phyloP scores from a whole-genome alignment of 2,329 filamentous ascomycete genomes.

The Cladosporium sp. region DNA sequence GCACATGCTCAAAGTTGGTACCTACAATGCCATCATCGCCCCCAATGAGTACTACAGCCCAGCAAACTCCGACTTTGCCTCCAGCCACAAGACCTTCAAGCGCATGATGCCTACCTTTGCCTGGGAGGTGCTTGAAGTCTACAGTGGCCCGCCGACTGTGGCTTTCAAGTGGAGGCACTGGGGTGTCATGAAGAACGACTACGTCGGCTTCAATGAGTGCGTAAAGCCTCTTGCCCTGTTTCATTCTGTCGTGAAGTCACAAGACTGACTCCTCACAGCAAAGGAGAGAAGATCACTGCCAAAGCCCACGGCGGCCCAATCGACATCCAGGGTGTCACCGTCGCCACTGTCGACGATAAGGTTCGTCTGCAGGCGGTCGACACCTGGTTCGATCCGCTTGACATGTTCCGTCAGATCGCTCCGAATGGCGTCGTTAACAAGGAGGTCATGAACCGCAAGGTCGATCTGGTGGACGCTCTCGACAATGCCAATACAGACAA shows the following conservation, averaged over 20 bases:
- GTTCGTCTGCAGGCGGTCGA: conserved; percentile 56
- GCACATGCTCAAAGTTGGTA: conserved; percentile 63
- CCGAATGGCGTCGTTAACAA: conserved; percentile 46
- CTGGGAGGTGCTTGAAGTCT: conserved; percentile 66
- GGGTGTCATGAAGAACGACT: conserved; percentile 63
- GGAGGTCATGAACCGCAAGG: conserved; percentile 34
- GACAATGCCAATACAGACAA: conserved; percentile 16
- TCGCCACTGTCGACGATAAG: conserved; percentile 58
- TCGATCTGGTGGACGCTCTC: conserved; percentile 26
- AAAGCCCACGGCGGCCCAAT: conserved; percentile 58
- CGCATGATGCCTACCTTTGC: conserved; percentile 69
- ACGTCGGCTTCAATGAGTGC: conserved; percentile 59
- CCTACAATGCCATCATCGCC: conserved; percentile 63
- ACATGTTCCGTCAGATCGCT: conserved; percentile 63
- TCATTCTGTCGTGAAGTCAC: conserved; percentile 8
- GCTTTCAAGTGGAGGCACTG: conserved; percentile 64
- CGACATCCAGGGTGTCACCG: conserved; percentile 58
- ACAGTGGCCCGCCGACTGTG: conserved; percentile 58
- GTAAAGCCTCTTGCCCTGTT: conserved; percentile 24
- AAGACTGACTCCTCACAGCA: conserved; percentile 38
- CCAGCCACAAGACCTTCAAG: conserved; percentile 66
- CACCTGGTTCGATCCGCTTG: conserved; percentile 61
- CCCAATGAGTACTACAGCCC: conserved; percentile 62
- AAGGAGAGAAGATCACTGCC: conserved; percentile 57
- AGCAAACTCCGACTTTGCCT: conserved; percentile 55